phyloP scores from a whole-genome alignment of 352 stramenopile species.

The Globisporangium acanthophoron region DNA sequence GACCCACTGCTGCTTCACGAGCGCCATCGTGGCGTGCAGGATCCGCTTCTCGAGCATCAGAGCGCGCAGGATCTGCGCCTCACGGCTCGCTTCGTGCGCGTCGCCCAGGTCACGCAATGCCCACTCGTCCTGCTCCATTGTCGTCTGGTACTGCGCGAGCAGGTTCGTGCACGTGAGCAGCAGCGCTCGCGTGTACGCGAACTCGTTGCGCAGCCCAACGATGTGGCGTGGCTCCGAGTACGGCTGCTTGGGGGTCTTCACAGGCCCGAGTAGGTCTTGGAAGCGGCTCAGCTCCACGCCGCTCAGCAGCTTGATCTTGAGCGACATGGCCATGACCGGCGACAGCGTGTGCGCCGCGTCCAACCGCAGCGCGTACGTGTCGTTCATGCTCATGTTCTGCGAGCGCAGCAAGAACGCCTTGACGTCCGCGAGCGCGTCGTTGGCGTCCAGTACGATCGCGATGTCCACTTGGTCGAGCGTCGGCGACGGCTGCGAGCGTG shows the following conservation, averaged over 20 bases:
- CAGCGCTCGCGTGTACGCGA: constrained; percentile 37
- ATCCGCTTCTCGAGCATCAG: constrained; percentile 61
- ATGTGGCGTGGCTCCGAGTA: constrained; percentile 13
- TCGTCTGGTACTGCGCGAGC: constrained; percentile 30
- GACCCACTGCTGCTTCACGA: constrained; percentile 40
- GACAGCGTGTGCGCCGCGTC: constrained; percentile 12
- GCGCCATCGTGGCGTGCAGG: constrained; percentile 39
- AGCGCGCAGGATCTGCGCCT: constrained; percentile 31
- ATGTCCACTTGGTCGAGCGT: constrained; percentile 40
- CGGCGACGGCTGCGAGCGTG: constrained; percentile 12
- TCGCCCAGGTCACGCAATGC: constrained; percentile 10
- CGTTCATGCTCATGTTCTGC: constrained; percentile 37
- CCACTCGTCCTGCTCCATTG: constrained; percentile 24
- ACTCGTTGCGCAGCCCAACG: constrained; percentile 43
- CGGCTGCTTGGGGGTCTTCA: constrained; percentile 4
- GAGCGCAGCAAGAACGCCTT: constrained; percentile 34
- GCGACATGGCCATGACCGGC: constrained; percentile 17
- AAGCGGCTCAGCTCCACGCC: constrained; percentile 24
- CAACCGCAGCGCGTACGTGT: constrained; percentile 30
- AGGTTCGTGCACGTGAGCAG: constrained; percentile 36
- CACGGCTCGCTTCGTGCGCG: constrained; percentile 10
- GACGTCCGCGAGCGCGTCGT: constrained; percentile 26
- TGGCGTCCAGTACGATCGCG: constrained; percentile 31
- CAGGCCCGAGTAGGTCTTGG: constrained; percentile 20
- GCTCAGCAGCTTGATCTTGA: constrained; percentile 44